Percentiles rank a stretch among this genome's conserved stretches.
These are phyloP conservation scores for Eucommia ulmoides DNA, from an alignment of 257 asterid species.

Conservation along the genomic window DNA sequence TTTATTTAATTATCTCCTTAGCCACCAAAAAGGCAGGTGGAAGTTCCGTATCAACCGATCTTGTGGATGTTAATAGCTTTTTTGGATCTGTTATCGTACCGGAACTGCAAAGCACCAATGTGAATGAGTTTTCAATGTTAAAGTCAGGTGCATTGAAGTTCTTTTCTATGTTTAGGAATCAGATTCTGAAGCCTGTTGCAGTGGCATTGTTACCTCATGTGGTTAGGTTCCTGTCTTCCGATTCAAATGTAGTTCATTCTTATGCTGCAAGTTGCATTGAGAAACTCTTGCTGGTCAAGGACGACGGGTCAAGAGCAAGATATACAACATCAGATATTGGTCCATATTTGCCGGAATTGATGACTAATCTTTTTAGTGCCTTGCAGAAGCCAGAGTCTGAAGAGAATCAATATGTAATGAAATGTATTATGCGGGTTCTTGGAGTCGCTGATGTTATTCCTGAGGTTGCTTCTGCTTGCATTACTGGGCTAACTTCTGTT, in stretches of 20 bases:
- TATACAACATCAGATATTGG: slow-evolving; percentile 57
- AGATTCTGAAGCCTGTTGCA: slow-evolving; percentile 55
- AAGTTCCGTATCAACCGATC: slow-evolving; percentile 67
- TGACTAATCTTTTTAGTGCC: slow-evolving; percentile 79
- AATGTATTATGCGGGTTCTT: slow-evolving; percentile 93
- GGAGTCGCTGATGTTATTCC: slow-evolving; percentile 61
- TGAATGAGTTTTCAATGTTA: slow-evolving; percentile 70
- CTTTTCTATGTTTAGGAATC: slow-evolving; percentile 81
- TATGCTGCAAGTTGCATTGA: slow-evolving; percentile 97
- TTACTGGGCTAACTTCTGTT: slow-evolving; percentile 51
- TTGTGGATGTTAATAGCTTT: slow-evolving; percentile 75
- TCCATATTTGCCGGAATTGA: slow-evolving; percentile 52
- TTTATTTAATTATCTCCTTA: slow-evolving; percentile 79
- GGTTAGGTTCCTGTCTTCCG: slow-evolving; percentile 57
- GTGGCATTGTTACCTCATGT: slow-evolving; percentile 73
- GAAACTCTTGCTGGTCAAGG: slow-evolving; percentile 78
- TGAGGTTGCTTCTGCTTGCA: slow-evolving; percentile 77
- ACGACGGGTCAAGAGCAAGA: slow-evolving; percentile 62
- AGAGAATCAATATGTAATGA: slow-evolving; percentile 95
- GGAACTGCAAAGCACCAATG: slow-evolving; percentile 67
- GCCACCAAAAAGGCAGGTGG: slow-evolving; percentile 82
- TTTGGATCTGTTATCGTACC: slow-evolving; percentile 76
- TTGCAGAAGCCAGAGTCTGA: slow-evolving; percentile 86
- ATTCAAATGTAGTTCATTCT: slow-evolving; percentile 85
- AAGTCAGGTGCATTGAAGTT: slow-evolving; percentile 92